These are phyloP conservation scores for Pinus taeda DNA, from an alignment of 75 land plant genomes.

Conservation along the genomic window DNA sequence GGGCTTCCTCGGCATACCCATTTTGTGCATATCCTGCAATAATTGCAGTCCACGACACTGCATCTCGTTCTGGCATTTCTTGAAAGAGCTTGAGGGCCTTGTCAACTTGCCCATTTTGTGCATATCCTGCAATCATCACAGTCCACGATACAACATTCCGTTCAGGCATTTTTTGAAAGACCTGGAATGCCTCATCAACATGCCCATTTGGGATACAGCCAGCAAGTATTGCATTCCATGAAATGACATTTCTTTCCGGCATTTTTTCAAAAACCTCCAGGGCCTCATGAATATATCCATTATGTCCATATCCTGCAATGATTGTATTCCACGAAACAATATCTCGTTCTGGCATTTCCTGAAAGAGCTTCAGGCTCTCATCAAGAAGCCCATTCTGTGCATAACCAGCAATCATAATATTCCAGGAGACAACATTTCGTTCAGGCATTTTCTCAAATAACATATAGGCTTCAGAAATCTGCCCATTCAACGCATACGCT, in stretches of 20 bases:
- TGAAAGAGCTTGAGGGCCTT: too few relatives aligned
- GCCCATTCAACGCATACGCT: too few relatives aligned
- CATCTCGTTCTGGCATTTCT: too few relatives aligned
- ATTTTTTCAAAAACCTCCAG: slow-evolving; percentile 1
- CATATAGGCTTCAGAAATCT: background rate
- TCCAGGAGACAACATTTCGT: slow-evolving; percentile 12
- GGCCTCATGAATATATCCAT: background rate
- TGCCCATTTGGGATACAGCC: background rate
- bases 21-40: too few relatives aligned
- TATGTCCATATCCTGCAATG: background rate
- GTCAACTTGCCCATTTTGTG: too few relatives aligned
- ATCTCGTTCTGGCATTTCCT: background rate
- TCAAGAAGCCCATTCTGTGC: background rate
- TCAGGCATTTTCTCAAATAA: slow-evolving; percentile 8
- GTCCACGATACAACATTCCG: too few relatives aligned
- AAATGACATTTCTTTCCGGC: background rate
- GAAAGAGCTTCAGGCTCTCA: background rate
- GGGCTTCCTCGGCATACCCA: too few relatives aligned
- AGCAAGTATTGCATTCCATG: slow-evolving; percentile 6
- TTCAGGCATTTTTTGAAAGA: background rate
- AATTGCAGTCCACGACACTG: too few relatives aligned
- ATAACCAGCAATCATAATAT: slow-evolving; percentile 5
- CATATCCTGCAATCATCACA: too few relatives aligned
- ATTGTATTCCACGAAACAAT: slow-evolving; percentile 7
- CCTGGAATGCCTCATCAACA: background rate